phyloP scores from a whole-genome alignment of 805 yeast genomes.

The Wickerhamomyces alni region DNA sequence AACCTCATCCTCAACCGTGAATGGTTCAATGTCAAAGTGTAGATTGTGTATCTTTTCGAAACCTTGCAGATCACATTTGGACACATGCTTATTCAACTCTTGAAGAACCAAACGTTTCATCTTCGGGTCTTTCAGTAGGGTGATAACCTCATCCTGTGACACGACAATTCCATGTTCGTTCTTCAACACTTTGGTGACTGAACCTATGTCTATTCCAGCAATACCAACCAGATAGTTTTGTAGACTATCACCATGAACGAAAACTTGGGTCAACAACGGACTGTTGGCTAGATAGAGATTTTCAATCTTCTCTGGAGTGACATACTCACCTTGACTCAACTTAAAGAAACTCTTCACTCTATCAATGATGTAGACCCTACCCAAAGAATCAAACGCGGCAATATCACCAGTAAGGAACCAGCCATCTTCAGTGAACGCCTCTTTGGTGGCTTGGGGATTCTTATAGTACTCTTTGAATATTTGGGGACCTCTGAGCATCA shows the following conservation, averaged over 20 bases:
- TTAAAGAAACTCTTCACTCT: constrained; percentile 77
- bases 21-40: constrained; percentile 49
- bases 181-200: constrained; percentile 11
- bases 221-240: constrained; percentile 56
- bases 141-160: constrained; percentile 8
- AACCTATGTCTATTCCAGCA: constrained; percentile 49
- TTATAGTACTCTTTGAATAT: constrained; percentile 50
- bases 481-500: constrained; percentile 59
- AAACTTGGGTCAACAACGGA: constrained; percentile 48
- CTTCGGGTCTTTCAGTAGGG: constrained; percentile 13
- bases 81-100: constrained; percentile 16
- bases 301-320: constrained; percentile 73
- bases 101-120: constrained; percentile 14
- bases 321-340: constrained; percentile 56
- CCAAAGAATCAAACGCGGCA: constrained; percentile 42
- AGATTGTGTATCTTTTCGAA: constrained; percentile 59
- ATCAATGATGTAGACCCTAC: constrained; percentile 58
- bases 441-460: constrained; percentile 45
- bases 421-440: constrained; percentile 48
- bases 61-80: constrained; percentile 40
- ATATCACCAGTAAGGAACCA: constrained; percentile 69
- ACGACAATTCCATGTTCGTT: constrained; percentile 9
- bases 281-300: constrained; percentile 49
- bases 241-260: constrained; percentile 59
- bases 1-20: constrained; percentile 51